Base-by-base conservation (phyloP, 2,329 filamentous ascomycete species). In the Paraconiothyrium sp. region DNA sequence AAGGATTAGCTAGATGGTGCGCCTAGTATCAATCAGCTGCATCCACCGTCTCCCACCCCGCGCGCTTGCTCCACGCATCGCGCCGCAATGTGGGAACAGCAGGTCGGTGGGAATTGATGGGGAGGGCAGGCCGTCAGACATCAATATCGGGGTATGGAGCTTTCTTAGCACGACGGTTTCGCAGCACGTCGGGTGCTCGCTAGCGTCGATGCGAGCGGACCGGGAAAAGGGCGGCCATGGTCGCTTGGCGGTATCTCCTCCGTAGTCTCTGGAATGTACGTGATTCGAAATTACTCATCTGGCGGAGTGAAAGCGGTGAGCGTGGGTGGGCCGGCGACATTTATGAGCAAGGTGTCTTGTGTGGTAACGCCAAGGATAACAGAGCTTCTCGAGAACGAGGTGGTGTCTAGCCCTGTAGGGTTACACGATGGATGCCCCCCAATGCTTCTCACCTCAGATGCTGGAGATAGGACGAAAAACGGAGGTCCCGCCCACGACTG, bases 241-340 rank as follows among this genome's bases (percentile, higher is more conserved):
- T 16, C 41, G 11, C 20, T 44, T 44, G 35, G 3, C 10, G 35
- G 35, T 37, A 37, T 10, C 14, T 37, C 11, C 35, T 37, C 35
- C 41, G 41, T 9, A 9, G 41, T 20, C 7, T 44, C 6, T 20
- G 16, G n/a, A n/a, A 20, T 44, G 7, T 9, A n/a, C 8, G 24
- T 48, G 46, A 48, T 30, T 48, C 46, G 46, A 48, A 30, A 48
- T 32, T 16, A 48, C 46, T 48, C 46, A 48, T 52, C 22, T 24
- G 20, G 41, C 54, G 27, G 41, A 22, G 30, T 37, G 20, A 16
- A 7, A 46, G 24, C 39, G 24, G 39, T 22, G 39, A 44, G 27
- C 51, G 16, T 30, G 27, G 6, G 27, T 30, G 27, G 27, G 6
- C 27, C 27, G 27, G 27, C 27, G 27, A 30, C 44, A 22, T 24